Evolutionary conservation across 1,139 yeast genomes (phyloP).

Genomic region (Taphrina wiesneri): DNA sequence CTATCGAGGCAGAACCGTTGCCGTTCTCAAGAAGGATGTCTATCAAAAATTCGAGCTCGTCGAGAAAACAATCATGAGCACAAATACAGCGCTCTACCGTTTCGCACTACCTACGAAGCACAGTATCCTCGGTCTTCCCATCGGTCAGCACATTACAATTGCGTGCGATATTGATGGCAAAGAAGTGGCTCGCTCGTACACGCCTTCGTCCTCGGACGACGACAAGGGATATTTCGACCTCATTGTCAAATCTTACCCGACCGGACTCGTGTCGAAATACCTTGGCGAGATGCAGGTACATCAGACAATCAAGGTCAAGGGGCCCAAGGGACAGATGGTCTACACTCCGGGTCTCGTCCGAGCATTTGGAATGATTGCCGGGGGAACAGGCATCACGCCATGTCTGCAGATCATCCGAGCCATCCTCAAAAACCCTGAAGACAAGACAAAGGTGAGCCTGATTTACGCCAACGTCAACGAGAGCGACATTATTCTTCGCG

Average conservation of each 20-base stretch:
- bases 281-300: constrained; percentile 70
- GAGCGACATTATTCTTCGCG: constrained; percentile 75
- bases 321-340: constrained; percentile 91
- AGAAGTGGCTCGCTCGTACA: constrained; percentile 85
- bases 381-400: constrained; percentile 93
- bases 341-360: constrained; percentile 79
- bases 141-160: constrained; percentile 72
- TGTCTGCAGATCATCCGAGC: constrained; percentile 86
- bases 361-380: constrained; percentile 83
- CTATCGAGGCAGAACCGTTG: constrained; percentile 46
- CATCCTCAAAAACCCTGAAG: constrained; percentile 71
- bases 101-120: constrained; percentile 77
- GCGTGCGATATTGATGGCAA: constrained; percentile 75
- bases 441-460: constrained; percentile 69
- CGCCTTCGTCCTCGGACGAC: constrained; percentile 88
- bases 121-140: constrained; percentile 83
- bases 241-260: constrained; percentile 82
- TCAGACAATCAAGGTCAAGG: constrained; percentile 71
- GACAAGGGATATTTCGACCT: constrained; percentile 82
- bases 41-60: constrained; percentile 82
- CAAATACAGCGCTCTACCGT: constrained; percentile 47
- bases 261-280: constrained; percentile 81
- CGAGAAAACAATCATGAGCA: constrained; percentile 57
- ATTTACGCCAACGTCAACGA: constrained; percentile 77
- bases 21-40: constrained; percentile 63